Conservation (phyloP, 2,329 filamentous ascomycete species). For the Tolypocladium ophioglossoides region DNA sequence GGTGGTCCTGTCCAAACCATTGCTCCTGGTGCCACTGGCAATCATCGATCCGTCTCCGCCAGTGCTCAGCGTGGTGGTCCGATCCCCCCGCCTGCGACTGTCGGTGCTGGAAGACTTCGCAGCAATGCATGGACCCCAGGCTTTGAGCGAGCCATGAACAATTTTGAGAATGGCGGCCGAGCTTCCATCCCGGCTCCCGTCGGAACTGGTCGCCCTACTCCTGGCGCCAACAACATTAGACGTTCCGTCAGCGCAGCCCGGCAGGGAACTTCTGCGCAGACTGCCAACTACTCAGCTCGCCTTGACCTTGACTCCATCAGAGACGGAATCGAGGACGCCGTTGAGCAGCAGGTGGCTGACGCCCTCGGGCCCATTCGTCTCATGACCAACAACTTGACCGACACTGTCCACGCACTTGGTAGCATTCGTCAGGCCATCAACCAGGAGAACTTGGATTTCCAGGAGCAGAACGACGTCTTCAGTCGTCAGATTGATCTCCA, state of each 20-base stretch:
- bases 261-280: neutral
- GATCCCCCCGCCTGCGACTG: neutral
- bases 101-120: neutral
- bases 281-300: neutral
- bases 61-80: neutral
- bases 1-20: neutral
- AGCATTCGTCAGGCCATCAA: neutral
- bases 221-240: neutral
- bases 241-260: neutral
- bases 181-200: neutral
- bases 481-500: slow-evolving; percentile 17
- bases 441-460: slow-evolving; percentile 7
- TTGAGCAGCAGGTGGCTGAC: slow-evolving; percentile 19
- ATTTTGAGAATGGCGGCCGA: neutral
- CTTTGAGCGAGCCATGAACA: slow-evolving; percentile 1
- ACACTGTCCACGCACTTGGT: neutral
- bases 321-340: slow-evolving; percentile 18
- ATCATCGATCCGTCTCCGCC: neutral
- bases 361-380: slow-evolving; percentile 19
- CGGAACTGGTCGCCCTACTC: neutral
- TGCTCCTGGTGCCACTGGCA: neutral
- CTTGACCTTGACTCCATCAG: neutral
- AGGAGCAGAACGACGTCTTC: slow-evolving; percentile 14
- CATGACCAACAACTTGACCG: slow-evolving; percentile 12
- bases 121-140: neutral